Conservation (phyloP, 1,284 basidiomycete species). For the Mrakiaceae sp. region DNA sequence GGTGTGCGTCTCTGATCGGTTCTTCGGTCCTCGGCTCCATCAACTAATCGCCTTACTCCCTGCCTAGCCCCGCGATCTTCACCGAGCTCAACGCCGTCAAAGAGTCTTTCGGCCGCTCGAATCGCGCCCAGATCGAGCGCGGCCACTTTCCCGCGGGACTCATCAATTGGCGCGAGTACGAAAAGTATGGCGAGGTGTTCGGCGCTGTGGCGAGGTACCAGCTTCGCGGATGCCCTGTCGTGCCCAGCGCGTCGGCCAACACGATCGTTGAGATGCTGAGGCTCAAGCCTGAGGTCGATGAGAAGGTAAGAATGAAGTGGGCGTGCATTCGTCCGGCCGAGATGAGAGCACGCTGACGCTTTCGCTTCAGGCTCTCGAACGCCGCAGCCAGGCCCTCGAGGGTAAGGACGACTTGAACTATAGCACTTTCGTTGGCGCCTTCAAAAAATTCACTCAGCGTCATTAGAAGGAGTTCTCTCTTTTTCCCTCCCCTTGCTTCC, state of each 20-base stretch:
- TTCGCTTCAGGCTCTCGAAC: neutral
- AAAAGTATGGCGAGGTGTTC: constrained; percentile 6
- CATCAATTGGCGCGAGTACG: constrained; percentile 10
- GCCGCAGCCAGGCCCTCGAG: constrained; percentile 6
- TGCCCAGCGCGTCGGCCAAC: neutral
- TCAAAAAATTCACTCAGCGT: neutral
- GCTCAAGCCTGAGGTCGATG: constrained; percentile 3
- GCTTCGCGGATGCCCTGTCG: neutral
- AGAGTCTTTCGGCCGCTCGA: neutral
- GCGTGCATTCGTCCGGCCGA: neutral
- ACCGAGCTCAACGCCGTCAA: constrained; percentile 2
- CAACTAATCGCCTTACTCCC: neutral
- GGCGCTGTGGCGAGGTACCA: neutral
- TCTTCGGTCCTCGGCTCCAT: neutral
- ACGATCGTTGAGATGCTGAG: constrained; percentile 4
- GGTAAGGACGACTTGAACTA: too few species aligned
- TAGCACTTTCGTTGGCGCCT: neutral
- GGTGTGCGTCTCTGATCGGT: neutral
- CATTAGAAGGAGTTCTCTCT: neutral
- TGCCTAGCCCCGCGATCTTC: neutral
- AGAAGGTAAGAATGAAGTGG: neutral
- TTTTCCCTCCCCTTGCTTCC: neutral
- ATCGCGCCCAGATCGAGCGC: neutral
- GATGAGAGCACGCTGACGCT: neutral
- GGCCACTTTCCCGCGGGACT: neutral